Percentiles rank a stretch among this genome's conserved stretches.
Evolutionary conservation across 2,329 filamentous ascomycete genomes (phyloP).

Genomic region (Paracamarosporium sp.): DNA sequence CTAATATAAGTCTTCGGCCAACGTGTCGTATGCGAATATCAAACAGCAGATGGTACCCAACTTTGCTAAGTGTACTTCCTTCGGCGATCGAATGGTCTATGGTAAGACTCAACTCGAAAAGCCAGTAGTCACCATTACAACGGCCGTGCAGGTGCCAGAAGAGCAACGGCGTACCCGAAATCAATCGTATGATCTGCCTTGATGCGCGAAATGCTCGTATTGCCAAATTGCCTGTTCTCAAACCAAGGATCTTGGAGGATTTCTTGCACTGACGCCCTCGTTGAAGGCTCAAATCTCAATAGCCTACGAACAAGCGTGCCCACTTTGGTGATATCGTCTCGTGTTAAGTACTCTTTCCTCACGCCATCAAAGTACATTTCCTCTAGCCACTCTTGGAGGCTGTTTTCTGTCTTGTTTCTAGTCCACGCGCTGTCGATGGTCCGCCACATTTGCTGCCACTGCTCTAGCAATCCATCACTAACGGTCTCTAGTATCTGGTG

Average conservation of each 20-base stretch:
- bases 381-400: conserved; percentile 47
- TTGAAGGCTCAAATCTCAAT: conserved; percentile 25
- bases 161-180: no score
- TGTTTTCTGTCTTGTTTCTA: conserved; percentile 20
- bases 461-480: conserved; percentile 42
- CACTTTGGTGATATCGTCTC: conserved; percentile 23
- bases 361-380: conserved; percentile 47
- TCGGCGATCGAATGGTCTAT: no score
- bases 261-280: conserved; percentile 19
- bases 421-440: conserved; percentile 24
- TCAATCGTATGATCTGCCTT: no score
- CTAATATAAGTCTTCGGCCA: no score
- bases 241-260: conserved; percentile 30
- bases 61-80: no score
- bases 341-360: conserved; percentile 20
- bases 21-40: no score
- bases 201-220: no score
- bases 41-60: no score
- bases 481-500: conserved; percentile 46
- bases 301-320: conserved; percentile 22
- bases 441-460: conserved; percentile 39
- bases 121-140: no score
- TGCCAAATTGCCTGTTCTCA: no score
- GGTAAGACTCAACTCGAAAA: no score
- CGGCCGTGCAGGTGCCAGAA: no score